Percentiles rank a stretch among this genome's conserved stretches.
phyloP scores from a whole-genome alignment of 495 filamentous ascomycete species.

The Physcia stellaris region DNA sequence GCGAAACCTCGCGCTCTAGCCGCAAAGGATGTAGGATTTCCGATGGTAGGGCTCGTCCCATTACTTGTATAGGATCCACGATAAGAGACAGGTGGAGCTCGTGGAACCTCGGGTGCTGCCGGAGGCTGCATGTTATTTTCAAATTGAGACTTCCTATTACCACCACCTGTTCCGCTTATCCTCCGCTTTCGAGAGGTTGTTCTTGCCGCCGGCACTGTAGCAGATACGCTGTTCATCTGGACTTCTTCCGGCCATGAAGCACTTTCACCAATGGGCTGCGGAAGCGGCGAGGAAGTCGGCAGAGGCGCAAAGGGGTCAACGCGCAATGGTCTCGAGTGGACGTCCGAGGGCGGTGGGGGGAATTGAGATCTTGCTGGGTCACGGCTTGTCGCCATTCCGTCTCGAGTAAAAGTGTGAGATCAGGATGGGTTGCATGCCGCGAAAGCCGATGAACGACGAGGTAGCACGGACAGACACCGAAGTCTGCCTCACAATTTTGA shows the following conservation, averaged over 20 bases:
- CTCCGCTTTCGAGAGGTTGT: conserved; percentile 24
- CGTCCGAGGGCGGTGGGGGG: conserved; percentile 1
- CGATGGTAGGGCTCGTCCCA: conserved; percentile 8
- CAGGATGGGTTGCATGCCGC: no score
- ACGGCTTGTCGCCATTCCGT: no score
- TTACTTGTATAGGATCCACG: conserved; percentile 31
- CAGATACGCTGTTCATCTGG: conserved; percentile 31
- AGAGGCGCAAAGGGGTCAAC: conserved; percentile 8
- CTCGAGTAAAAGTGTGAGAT: no score
- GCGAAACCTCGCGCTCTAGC: conserved; percentile 12
- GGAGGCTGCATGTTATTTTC: conserved; percentile 31
- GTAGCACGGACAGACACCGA: no score
- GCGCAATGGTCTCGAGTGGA: conserved; percentile 4
- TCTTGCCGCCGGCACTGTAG: no score
- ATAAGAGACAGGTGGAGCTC: conserved; percentile 45
- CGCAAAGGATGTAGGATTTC: conserved; percentile 15
- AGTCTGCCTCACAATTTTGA: no score
- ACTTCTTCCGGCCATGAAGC: conserved; percentile 6
- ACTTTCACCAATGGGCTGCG: no score
- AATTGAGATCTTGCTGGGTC: no score
- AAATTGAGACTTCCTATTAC: conserved; percentile 1
- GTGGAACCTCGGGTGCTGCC: conserved; percentile 44
- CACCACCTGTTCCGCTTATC: conserved; percentile 20
- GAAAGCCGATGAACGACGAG: no score
- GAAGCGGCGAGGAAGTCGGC: conserved; percentile 10